phyloP scores from a whole-genome alignment of 2,329 filamentous ascomycete genomes.

The Arthrinium puccinioides region DNA sequence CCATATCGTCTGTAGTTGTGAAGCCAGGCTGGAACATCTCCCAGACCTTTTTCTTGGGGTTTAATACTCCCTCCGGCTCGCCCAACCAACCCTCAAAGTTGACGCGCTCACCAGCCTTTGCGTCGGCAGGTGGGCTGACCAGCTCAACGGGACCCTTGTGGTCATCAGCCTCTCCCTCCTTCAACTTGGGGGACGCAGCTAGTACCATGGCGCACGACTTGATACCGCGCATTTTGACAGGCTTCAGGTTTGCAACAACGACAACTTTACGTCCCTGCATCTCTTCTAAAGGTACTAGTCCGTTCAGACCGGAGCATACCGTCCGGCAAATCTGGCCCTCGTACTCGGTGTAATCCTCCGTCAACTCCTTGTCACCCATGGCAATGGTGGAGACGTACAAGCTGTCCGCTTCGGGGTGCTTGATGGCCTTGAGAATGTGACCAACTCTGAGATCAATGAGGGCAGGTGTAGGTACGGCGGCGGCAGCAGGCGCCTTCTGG shows the following conservation, averaged over 20 bases:
- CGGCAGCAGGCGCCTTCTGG: conserved; percentile 57
- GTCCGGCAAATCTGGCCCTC: conserved; percentile 90
- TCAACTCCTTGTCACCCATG: conserved; percentile 78
- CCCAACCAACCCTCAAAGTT: conserved; percentile 93
- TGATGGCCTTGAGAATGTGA: conserved; percentile 91
- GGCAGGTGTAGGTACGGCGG: conserved; percentile 72
- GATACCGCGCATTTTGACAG: conserved; percentile 94
- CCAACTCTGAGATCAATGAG: conserved; percentile 94
- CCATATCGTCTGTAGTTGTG: conserved; percentile 73
- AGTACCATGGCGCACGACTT: conserved; percentile 78
- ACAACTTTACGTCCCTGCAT: conserved; percentile 97
- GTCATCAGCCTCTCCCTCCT: conserved; percentile 76
- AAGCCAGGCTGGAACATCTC: conserved; percentile 95
- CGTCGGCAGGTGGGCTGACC: conserved; percentile 70
- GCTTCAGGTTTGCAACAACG: conserved; percentile 95
- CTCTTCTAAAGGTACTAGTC: conserved; percentile 82
- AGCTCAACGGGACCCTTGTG: conserved; percentile 91
- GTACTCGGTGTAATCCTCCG: conserved; percentile 83
- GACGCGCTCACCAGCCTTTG: conserved; percentile 78
- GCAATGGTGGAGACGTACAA: conserved; percentile 94
- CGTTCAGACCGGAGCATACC: conserved; percentile 94
- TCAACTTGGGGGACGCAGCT: conserved; percentile 77
- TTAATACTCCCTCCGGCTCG: conserved; percentile 86
- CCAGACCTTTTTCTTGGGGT: conserved; percentile 99
- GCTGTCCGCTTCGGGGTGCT: conserved; percentile 94